A percentile compares a stretch with the other conserved stretches of the same genome.
phyloP scores from a whole-genome alignment of 139 green algal genomes.

The Chloropicon primus region DNA sequence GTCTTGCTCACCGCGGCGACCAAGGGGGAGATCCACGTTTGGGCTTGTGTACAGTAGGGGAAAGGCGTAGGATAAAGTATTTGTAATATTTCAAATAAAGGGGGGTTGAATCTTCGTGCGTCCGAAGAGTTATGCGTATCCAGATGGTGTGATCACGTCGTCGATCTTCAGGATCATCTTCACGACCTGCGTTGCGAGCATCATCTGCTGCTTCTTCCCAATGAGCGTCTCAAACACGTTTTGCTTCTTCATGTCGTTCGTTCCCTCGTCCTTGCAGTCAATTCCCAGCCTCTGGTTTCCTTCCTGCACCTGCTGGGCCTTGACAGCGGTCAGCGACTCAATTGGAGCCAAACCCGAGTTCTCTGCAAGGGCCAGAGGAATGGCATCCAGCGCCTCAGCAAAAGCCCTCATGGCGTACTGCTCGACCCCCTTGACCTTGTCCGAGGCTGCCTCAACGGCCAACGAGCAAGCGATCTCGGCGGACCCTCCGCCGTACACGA shows the following conservation, averaged over 20 bases:
- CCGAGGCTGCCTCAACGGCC: constrained; percentile 73
- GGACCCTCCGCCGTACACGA: constrained; percentile 90
- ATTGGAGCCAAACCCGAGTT: constrained; percentile 88
- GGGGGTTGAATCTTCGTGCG: too few relatives aligned
- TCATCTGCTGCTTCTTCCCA: constrained; percentile 97
- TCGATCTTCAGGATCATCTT: constrained; percentile 99
- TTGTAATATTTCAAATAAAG: too few relatives aligned
- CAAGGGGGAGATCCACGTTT: neutral
- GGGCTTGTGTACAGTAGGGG: too few relatives aligned
- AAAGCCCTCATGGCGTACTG: constrained; percentile 97
- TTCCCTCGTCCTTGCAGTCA: constrained; percentile 93
- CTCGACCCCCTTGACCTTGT: constrained; percentile 68
- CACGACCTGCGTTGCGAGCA: constrained; percentile 80
- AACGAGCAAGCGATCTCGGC: constrained; percentile 85
- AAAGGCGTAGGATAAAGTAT: too few relatives aligned
- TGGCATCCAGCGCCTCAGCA: constrained; percentile 75
- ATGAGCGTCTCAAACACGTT: constrained; percentile 97
- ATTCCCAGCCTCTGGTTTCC: constrained; percentile 85
- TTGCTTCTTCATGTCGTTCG: constrained; percentile 95
- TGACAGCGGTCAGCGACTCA: constrained; percentile 53
- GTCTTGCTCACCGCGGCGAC: neutral
- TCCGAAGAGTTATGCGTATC: constrained; percentile 3
- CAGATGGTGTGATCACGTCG: constrained; percentile 76
- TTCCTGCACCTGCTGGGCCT: constrained; percentile 56
- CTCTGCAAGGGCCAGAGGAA: constrained; percentile 88